These are phyloP conservation scores for Hibiscus tridactylites DNA, from an alignment of 345 rosid species.

Conservation along the genomic window DNA sequence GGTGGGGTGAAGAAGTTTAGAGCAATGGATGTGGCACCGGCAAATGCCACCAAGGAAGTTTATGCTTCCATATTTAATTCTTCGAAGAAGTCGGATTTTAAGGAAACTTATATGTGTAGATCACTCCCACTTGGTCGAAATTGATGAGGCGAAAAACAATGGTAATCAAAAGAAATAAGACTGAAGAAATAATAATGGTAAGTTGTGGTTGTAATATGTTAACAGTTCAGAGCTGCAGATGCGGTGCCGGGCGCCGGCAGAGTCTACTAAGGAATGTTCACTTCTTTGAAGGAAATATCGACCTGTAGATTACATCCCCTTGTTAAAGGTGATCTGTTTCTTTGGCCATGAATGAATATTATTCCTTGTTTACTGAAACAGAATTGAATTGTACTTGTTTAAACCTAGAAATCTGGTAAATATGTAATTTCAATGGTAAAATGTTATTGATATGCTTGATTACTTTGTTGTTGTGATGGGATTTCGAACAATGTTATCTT, in stretches of 20 bases:
- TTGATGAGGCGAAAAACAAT: constrained; percentile 19
- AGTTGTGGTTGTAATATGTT: no score
- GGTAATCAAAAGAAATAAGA: no score
- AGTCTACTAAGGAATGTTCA: no score
- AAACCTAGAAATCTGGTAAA: neutral
- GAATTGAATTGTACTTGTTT: neutral
- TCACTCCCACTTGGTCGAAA: constrained; percentile 86
- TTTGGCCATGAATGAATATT: neutral
- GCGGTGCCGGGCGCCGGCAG: neutral
- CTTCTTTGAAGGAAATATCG: no score
- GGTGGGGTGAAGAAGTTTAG: constrained; percentile 58
- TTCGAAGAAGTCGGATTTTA: constrained; percentile 56
- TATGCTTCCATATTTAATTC: constrained; percentile 91
- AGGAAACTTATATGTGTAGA: constrained; percentile 78
- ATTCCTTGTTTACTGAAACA: no score
- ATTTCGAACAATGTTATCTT: neutral
- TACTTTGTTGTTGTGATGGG: neutral
- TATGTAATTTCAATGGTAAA: neutral
- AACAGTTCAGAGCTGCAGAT: neutral
- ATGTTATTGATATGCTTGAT: neutral
- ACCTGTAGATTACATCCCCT: neutral
- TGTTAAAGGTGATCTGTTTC: constrained; percentile 5
- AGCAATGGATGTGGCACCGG: constrained; percentile 54
- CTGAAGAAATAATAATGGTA: no score
- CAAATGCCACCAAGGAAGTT: constrained; percentile 74